A percentile compares a stretch with the other conserved stretches of the same genome.
phyloP scores from a whole-genome alignment of 2,329 filamentous ascomycete species.

The Ceratocystis ficicola region DNA sequence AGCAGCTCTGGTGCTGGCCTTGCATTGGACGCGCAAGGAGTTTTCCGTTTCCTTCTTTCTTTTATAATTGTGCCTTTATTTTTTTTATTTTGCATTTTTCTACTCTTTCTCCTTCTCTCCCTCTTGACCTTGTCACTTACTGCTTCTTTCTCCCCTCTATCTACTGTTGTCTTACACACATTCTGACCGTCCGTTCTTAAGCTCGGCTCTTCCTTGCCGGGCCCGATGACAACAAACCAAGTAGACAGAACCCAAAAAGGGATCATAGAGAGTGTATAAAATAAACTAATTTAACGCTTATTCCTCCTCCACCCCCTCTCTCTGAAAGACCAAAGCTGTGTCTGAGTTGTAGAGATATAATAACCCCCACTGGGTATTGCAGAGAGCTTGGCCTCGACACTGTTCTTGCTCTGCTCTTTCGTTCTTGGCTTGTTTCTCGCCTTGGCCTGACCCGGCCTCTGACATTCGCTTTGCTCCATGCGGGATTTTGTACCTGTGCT shows the following conservation, averaged over 20 bases:
- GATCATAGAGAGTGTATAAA: not conserved
- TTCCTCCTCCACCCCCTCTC: not conserved
- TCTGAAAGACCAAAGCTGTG: not conserved
- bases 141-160: not conserved
- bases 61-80: not conserved
- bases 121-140: not conserved
- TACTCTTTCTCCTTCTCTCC: not conserved
- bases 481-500: not conserved
- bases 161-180: not conserved
- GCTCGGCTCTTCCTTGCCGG: constrained; percentile 5
- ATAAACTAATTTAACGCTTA: not conserved
- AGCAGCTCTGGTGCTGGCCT: too few relatives aligned
- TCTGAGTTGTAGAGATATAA: not conserved
- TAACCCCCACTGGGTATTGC: not conserved
- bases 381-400: not conserved
- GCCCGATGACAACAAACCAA: not conserved
- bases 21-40: too few relatives aligned
- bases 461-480: not conserved
- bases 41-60: not conserved
- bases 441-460: not conserved
- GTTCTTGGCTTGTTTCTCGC: not conserved
- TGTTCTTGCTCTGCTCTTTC: not conserved
- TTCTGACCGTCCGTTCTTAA: not conserved
- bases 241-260: not conserved
- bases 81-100: not conserved